A percentile compares a stretch with the other conserved stretches of the same genome.
Conservation (phyloP, 176 grass and related monocot genomes). For the Cenchrus purpureus region DNA sequence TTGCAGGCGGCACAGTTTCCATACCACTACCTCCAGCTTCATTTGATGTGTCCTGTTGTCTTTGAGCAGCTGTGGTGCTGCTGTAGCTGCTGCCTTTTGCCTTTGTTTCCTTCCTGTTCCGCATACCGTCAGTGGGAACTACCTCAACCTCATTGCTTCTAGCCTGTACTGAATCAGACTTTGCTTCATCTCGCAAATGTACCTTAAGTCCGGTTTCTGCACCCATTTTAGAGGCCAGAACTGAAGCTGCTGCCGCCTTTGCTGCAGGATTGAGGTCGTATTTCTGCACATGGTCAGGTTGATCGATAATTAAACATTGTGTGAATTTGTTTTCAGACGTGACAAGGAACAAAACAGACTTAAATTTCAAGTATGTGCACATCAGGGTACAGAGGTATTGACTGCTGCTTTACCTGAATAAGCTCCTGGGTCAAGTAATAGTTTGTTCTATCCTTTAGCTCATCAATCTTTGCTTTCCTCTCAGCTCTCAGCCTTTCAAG, state of each 20-base stretch:
- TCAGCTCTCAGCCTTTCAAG: constrained; percentile 86
- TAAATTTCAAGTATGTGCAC: constrained; percentile 5
- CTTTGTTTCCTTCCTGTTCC: constrained; percentile 70
- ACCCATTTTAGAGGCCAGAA: constrained; percentile 88
- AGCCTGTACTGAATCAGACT: constrained; percentile 42
- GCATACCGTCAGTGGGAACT: constrained; percentile 57
- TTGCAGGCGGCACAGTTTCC: constrained; percentile 37
- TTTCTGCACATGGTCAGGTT: constrained; percentile 62
- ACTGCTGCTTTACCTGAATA: constrained; percentile 67
- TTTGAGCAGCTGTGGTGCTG: constrained; percentile 41
- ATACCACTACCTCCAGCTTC: constrained; percentile 43
- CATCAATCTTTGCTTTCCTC: constrained; percentile 93
- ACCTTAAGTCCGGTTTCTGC: constrained; percentile 83
- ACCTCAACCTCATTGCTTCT: constrained; percentile 65
- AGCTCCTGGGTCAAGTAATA: constrained; percentile 95
- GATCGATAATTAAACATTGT: neutral
- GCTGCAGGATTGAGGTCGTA: constrained; percentile 96
- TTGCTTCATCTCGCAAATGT: constrained; percentile 63
- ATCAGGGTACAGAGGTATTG: constrained; percentile 25
- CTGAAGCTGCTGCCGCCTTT: constrained; percentile 84
- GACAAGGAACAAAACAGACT: constrained; percentile 7
- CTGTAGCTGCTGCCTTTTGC: constrained; percentile 48
- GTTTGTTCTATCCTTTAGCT: constrained; percentile 95
- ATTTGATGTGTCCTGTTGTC: constrained; percentile 34
- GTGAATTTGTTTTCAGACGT: neutral